phyloP scores from a whole-genome alignment of 768 basidiomycete genomes.

The Tylopilus sp. region DNA sequence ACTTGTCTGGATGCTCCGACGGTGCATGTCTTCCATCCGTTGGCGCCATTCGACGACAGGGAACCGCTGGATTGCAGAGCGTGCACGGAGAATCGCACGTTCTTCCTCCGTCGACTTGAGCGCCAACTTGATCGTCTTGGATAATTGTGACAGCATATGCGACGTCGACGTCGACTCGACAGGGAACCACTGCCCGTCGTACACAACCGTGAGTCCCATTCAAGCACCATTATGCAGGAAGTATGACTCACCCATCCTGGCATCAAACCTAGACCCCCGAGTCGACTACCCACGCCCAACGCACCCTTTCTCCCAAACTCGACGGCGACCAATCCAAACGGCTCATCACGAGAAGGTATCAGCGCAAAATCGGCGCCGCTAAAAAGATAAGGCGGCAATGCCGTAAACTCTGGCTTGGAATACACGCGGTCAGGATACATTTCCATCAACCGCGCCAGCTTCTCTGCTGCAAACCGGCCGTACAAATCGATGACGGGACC shows the following conservation, averaged over 20 bases:
- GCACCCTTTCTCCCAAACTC: conserved; percentile 97
- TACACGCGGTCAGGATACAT: conserved; percentile 90
- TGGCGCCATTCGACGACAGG: conserved; percentile 98
- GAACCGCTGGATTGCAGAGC: conserved; percentile 94
- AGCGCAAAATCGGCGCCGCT: conserved; percentile 94
- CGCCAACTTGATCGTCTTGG: conserved; percentile 93
- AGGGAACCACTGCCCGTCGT: conserved; percentile 88
- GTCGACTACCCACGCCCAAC: conserved; percentile 89
- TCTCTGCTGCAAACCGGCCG: conserved; percentile 93
- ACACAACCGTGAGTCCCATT: neutral
- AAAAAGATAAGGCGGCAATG: conserved; percentile 89
- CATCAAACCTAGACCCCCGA: conserved; percentile 95
- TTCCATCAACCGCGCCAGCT: conserved; percentile 89
- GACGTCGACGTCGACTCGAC: conserved; percentile 91
- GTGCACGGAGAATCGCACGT: conserved; percentile 86
- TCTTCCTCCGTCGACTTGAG: conserved; percentile 89
- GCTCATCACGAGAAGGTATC: conserved; percentile 94
- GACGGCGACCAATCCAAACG: conserved; percentile 93
- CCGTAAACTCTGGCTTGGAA: conserved; percentile 97
- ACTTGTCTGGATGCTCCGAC: conserved; percentile 72
- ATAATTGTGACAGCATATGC: conserved; percentile 92
- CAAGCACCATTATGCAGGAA: neutral
- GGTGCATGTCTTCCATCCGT: conserved; percentile 92
- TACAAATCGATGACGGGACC: conserved; percentile 96
- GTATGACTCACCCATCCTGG: conserved; percentile 82